Evolutionary conservation across 805 yeast species (phyloP), one percentile per base, ranked within the genome.

Genomic region (Teunomyces atbi): DNA sequence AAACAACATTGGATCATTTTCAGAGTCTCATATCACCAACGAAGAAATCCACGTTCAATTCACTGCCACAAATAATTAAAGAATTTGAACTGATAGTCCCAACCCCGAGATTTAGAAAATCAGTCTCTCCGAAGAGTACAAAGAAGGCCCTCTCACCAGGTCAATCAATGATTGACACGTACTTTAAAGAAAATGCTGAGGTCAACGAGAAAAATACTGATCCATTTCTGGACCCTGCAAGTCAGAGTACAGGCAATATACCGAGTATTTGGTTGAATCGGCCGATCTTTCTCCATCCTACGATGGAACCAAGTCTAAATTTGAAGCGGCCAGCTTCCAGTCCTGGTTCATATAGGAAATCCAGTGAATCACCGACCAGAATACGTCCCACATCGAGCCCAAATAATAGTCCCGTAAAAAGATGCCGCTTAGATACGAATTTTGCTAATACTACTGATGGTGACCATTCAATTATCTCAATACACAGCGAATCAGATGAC

Each of bases 1-100:
- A 55, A 40, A 60, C 68, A 2, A 66, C 69, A 0, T 50, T 66
- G 16, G 71, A 66, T 39, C 26, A 33, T 56, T 12, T 42, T 45
- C 4, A 26, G 47, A 39, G 50, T 51, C 49, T 52, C 50, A 13
- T 12, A 18, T 18, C 41, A 43, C 19, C 43, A 39, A n/a, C 28
- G 23, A 8, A 42, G 45, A 29, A 6, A 4, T 11, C 33, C 8
- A 13, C 10, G 15, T 16, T 15, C 11, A 15, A 30, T 1, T 30
- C 18, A 13, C 33, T 30, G 18, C 33, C 33, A 13, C 18, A 13
- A 15, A 4, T 15, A 30, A 6, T 7, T 15, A 30, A 30, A 30
- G 16, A 13, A 5, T 13, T 16, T 34, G 21, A 16, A 11, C 30
- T 13, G 21, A 20, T 34, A 10, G 11, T 13, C 6, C 30, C 34